Conservation (phyloP, 345 rosid species). For the Lagerstroemia speciosa region DNA sequence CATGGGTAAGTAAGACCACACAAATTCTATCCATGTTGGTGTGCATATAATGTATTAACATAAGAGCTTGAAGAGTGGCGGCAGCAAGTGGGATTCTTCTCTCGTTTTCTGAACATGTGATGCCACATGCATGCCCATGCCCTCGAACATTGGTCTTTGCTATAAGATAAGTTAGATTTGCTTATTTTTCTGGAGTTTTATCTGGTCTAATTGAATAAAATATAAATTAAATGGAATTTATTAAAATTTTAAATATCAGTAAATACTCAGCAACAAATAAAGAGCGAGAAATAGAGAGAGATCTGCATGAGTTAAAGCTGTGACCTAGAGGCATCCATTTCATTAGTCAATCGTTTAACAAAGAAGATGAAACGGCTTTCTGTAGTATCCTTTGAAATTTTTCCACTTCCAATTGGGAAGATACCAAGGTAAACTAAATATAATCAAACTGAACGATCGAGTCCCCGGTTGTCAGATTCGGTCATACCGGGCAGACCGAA, state of each 20-base stretch:
- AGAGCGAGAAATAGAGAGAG: no score
- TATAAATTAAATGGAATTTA: background rate
- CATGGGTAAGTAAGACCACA: background rate
- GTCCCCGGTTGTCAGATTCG: background rate
- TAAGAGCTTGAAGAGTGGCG: background rate
- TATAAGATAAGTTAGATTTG: background rate
- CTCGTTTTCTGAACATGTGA: background rate
- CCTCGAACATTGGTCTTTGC: background rate
- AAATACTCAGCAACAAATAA: no score
- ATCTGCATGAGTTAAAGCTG: no score
- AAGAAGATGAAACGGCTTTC: background rate
- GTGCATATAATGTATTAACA: background rate
- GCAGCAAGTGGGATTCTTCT: background rate
- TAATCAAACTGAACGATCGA: no score
- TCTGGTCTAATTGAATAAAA: background rate
- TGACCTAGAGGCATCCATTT: no score
- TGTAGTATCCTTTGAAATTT: no score
- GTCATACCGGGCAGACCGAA: background rate
- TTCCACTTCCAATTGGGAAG: no score
- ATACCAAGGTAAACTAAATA: no score
- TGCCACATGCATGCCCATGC: background rate
- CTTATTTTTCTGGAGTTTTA: no score
- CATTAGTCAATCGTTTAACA: no score
- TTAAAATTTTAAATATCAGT: no score
- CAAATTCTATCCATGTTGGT: background rate